Base-by-base conservation (phyloP, 1,139 yeast genomes). In the Pichia sp. region DNA sequence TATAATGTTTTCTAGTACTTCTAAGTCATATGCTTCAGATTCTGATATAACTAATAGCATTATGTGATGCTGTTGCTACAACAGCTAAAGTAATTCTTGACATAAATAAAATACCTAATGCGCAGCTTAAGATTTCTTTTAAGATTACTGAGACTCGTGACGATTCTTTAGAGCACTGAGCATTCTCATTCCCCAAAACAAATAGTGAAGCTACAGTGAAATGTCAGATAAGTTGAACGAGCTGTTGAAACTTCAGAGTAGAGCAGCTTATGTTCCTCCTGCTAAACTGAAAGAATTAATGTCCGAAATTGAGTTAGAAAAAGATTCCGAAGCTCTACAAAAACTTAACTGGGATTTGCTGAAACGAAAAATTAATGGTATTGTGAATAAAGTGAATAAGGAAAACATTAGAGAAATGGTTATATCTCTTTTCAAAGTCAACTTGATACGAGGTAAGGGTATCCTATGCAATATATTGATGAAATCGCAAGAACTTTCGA, bases 371-470 rank as follows among this genome's bases (percentile, higher is more conserved):
- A 71, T 84, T 39, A 68, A 71, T 41, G 67, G 72, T 4, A 58
- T 68, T 8, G 55, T 83, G 23, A 69, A 72, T 47, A 66, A 67
- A 41, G 68, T 72, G 9, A 69, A 66, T 44, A 58, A 54, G 12
- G 54, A 62, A 4, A 81, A 80, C 47, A 58, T 84, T 28, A 70
- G 71, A 41, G 62, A 59, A 3, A 64, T 71, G 7, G 71, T 71
- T 5, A 56, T 68, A 14, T 73, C 69, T 8, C 54, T 84, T 18
- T 75, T 84, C 53, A 58, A 61, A 35, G 51, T 70, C 43, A 83
- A 84, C 52, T 50, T 84, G 18, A 52, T 67, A 8, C 63, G 85
- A 40, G 88, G 81, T 0, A 66, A 71, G 39, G 93, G 93, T 0
- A 49, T 79, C 3, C 59, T 81, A 25, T 72, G 75, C 20, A 66